Conservation (phyloP, 2,329 filamentous ascomycete species). For the Epicoccum sorghinum region DNA sequence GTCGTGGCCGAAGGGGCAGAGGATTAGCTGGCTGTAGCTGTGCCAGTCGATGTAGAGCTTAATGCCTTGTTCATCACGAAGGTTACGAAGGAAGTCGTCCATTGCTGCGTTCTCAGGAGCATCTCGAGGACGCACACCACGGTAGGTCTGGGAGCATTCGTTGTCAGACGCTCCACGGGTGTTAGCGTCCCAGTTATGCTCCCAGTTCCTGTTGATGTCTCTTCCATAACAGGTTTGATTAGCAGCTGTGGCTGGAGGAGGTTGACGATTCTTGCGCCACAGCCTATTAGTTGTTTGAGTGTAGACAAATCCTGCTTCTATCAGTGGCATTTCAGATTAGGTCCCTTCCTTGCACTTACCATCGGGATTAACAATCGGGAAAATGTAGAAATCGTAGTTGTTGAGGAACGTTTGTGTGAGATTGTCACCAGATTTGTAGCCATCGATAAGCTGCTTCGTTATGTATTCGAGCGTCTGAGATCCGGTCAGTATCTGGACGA, state of each 20-base stretch:
- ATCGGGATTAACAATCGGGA: constrained; percentile 42
- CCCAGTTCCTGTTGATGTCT: constrained; percentile 46
- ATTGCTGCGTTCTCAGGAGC: constrained; percentile 47
- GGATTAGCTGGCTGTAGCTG: constrained; percentile 65
- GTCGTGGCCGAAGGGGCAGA: constrained; percentile 64
- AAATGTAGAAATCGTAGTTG: constrained; percentile 42
- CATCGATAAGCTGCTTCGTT: constrained; percentile 33
- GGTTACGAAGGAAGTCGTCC: constrained; percentile 51
- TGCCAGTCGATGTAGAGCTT: constrained; percentile 70
- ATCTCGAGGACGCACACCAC: constrained; percentile 35
- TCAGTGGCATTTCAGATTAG: background rate
- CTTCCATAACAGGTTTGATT: constrained; percentile 39
- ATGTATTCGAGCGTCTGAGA: constrained; percentile 35
- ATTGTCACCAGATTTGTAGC: constrained; percentile 35
- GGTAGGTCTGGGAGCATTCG: constrained; percentile 41
- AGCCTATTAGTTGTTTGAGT: constrained; percentile 43
- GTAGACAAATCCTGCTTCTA: constrained; percentile 37
- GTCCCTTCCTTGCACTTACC: constrained; percentile 15
- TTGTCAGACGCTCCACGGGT: constrained; percentile 38
- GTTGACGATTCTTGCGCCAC: constrained; percentile 46
- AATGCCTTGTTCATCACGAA: constrained; percentile 56
- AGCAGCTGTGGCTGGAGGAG: constrained; percentile 30
- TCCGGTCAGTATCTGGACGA: background rate
- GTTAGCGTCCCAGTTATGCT: constrained; percentile 37
- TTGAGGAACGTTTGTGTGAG: constrained; percentile 41